Percentiles rank a stretch among this genome's conserved stretches.
Conservation (phyloP, 352 stramenopile species). For the Pythium brassicae region DNA sequence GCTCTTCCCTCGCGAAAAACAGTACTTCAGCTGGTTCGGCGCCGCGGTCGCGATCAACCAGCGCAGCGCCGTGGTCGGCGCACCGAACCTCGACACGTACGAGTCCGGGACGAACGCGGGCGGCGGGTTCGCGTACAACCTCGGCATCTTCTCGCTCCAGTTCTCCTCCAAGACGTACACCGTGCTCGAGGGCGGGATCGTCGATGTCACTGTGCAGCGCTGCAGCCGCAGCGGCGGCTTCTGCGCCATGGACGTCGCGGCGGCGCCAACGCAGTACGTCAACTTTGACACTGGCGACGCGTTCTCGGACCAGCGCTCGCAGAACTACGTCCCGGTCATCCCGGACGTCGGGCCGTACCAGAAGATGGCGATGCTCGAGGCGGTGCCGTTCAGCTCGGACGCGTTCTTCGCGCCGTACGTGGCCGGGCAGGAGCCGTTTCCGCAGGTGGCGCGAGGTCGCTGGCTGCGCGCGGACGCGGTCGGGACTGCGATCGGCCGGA, state of each 20-base stretch:
- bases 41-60: slow-evolving; percentile 76
- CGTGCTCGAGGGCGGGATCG: slow-evolving; percentile 82
- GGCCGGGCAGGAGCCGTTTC: slow-evolving; percentile 71
- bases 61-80: slow-evolving; percentile 84
- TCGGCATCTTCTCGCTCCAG: slow-evolving; percentile 85
- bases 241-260: slow-evolving; percentile 58
- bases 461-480: slow-evolving; percentile 55
- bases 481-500: slow-evolving; percentile 83
- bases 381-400: slow-evolving; percentile 27
- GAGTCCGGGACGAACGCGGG: slow-evolving; percentile 89
- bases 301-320: slow-evolving; percentile 46
- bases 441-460: slow-evolving; percentile 52
- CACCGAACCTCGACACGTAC: slow-evolving; percentile 91
- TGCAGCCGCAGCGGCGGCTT: slow-evolving; percentile 46
- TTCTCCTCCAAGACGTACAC: slow-evolving; percentile 71
- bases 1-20: slow-evolving; percentile 87
- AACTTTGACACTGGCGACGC: slow-evolving; percentile 76
- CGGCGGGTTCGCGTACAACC: slow-evolving; percentile 89
- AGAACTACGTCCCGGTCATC: slow-evolving; percentile 42
- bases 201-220: slow-evolving; percentile 72
- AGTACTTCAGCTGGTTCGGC: slow-evolving; percentile 89
- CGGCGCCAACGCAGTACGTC: slow-evolving; percentile 45
- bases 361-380: slow-evolving; percentile 59
- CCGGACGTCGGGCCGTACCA: slow-evolving; percentile 52
- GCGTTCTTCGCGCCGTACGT: slow-evolving; percentile 59